Percentiles rank a stretch among this genome's conserved stretches.
These are phyloP conservation scores for Rhexocercosporidium sp. DNA, from an alignment of 2,329 filamentous ascomycete genomes.

Conservation along the genomic window DNA sequence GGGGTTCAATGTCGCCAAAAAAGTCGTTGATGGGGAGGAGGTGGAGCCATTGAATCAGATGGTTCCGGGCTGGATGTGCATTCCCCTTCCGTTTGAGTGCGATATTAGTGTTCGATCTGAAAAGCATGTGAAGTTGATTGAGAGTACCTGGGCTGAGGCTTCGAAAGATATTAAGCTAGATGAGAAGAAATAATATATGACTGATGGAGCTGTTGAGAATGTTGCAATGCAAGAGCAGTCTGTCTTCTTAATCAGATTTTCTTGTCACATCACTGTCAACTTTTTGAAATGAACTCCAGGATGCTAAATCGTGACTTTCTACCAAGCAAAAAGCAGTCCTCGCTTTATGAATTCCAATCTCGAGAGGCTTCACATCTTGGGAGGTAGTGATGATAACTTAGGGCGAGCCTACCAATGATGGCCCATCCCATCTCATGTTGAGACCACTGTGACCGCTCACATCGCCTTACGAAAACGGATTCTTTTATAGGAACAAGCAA, in stretches of 20 bases:
- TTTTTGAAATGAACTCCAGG: too few species aligned
- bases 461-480: not conserved
- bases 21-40: conserved; percentile 29
- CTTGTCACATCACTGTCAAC: too few species aligned
- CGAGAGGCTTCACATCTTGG: too few species aligned
- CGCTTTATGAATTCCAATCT: too few species aligned
- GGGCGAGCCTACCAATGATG: not conserved
- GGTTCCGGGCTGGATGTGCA: conserved; percentile 43
- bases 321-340: too few species aligned
- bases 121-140: conserved; percentile 42
- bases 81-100: conserved; percentile 42
- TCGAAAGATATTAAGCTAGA: conserved; percentile 19
- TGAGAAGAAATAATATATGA: conserved; percentile 16
- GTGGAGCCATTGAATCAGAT: conserved; percentile 33
- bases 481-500: not conserved
- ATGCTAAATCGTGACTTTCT: too few species aligned
- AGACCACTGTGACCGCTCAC: not conserved
- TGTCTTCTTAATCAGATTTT: too few species aligned
- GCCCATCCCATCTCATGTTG: not conserved
- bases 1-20: conserved; percentile 50
- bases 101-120: conserved; percentile 39
- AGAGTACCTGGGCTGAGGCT: conserved; percentile 39
- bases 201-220: not conserved
- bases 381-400: too few species aligned
- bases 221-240: not conserved